These are phyloP conservation scores for Neurospora sp. DNA, from an alignment of 495 filamentous ascomycete genomes.

Conservation along the genomic window DNA sequence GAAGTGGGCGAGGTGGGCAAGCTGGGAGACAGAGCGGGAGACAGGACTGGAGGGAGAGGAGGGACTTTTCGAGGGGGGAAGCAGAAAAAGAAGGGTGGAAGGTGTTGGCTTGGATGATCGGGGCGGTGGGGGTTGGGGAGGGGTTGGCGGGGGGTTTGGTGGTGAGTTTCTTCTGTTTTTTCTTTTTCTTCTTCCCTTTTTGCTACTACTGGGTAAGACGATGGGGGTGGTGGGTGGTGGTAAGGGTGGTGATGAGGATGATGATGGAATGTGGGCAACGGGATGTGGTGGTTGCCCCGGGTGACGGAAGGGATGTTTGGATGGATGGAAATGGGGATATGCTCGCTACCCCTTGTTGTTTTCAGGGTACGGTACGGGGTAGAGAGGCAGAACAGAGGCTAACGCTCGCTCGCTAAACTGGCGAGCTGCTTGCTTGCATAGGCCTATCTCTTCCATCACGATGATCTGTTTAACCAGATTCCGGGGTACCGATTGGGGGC, in stretches of 20 bases:
- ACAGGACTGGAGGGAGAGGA: neutral
- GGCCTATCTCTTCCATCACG: constrained; percentile 76
- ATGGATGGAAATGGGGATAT: neutral
- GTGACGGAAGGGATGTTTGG: neutral
- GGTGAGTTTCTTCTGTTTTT: constrained; percentile 45
- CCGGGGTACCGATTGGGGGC: constrained; percentile 71
- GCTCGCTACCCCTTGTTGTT: neutral
- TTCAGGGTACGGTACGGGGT: neutral
- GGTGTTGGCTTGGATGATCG: constrained; percentile 52
- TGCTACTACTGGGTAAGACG: neutral
- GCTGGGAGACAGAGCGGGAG: too few relatives aligned
- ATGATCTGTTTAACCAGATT: constrained; percentile 65
- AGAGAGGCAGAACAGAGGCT: neutral
- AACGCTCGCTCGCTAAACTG: neutral
- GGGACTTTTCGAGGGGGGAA: neutral
- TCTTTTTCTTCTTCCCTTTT: neutral
- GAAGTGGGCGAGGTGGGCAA: neutral
- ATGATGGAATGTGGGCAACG: constrained; percentile 1
- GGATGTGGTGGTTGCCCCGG: neutral
- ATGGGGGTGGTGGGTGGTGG: neutral
- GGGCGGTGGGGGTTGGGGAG: constrained; percentile 49
- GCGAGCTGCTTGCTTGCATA: constrained; percentile 24
- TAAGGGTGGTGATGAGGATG: neutral
- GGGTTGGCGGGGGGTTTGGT: constrained; percentile 64
- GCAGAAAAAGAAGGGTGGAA: constrained; percentile 59